phyloP scores from a whole-genome alignment of 2,329 filamentous ascomycete species.

The Venturia effusa region DNA sequence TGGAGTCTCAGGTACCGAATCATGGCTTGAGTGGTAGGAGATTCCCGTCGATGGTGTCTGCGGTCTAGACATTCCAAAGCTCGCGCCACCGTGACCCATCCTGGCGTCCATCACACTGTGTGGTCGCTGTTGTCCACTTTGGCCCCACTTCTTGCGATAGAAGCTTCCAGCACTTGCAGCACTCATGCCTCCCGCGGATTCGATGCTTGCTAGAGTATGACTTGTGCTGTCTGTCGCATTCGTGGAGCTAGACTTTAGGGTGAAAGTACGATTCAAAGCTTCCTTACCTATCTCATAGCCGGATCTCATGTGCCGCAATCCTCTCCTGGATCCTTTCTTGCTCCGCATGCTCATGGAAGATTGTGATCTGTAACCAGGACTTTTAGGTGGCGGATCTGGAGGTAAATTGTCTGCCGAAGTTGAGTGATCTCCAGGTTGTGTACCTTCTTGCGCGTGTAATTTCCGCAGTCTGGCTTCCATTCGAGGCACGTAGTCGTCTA shows the following conservation, averaged over 20 bases:
- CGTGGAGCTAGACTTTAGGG: conserved; percentile 77
- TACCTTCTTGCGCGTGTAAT: conserved; percentile 15
- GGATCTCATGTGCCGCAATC: conserved; percentile 55
- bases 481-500: conserved; percentile 78
- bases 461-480: conserved; percentile 75
- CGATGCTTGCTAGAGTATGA: conserved; percentile 85
- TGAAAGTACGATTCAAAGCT: conserved; percentile 67
- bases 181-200: conserved; percentile 82
- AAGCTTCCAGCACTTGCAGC: conserved; percentile 92
- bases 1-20: conserved; percentile 43
- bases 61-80: conserved; percentile 24
- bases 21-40: conserved; percentile 88
- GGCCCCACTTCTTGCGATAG: conserved; percentile 31
- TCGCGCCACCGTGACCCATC: neutral
- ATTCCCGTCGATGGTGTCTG: conserved; percentile 57
- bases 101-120: conserved; percentile 5
- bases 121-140: conserved; percentile 4
- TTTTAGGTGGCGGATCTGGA: conserved; percentile 53
- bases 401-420: conserved; percentile 18
- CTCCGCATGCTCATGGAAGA: conserved; percentile 11
- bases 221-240: conserved; percentile 57
- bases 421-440: conserved; percentile 5
- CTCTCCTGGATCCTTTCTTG: conserved; percentile 9
- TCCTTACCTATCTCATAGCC: conserved; percentile 66
- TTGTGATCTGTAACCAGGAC: conserved; percentile 2